phyloP scores from a whole-genome alignment of 148 eudicot species.

The Polygonum aviculare region DNA sequence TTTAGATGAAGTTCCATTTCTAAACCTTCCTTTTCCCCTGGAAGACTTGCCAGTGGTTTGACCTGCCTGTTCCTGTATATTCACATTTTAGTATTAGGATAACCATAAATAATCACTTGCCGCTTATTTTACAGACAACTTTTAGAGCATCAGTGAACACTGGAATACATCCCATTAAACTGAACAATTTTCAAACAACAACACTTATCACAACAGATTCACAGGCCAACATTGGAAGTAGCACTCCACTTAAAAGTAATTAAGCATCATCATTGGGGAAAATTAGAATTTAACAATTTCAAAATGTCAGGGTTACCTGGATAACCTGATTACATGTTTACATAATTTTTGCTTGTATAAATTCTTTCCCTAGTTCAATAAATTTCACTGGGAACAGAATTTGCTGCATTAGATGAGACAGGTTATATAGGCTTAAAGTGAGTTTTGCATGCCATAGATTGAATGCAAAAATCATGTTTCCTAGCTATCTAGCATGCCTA shows the following conservation, averaged over 20 bases:
- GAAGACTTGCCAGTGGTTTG: constrained; percentile 39
- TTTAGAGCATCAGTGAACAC: not conserved
- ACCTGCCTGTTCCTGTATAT: constrained; percentile 43
- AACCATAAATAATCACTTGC: not conserved
- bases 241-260: not conserved
- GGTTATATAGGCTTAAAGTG: not conserved
- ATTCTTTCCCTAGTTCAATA: not conserved
- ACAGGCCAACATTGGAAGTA: not conserved
- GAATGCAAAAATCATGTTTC: not conserved
- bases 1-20: constrained; percentile 32
- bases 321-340: not conserved
- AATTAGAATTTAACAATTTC: not conserved
- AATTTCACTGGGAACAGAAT: not conserved
- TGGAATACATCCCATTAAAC: not conserved
- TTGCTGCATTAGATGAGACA: not conserved
- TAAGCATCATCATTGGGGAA: too few relatives aligned
- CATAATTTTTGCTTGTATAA: not conserved
- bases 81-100: not conserved
- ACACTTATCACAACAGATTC: not conserved
- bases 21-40: constrained; percentile 43
- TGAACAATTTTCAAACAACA: not conserved
- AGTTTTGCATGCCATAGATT: not conserved
- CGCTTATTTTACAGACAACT: not conserved
- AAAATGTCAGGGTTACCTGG: not conserved
- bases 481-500: not conserved